Base-by-base conservation (phyloP, 208 protist species). In the Phytomonas francai region DNA sequence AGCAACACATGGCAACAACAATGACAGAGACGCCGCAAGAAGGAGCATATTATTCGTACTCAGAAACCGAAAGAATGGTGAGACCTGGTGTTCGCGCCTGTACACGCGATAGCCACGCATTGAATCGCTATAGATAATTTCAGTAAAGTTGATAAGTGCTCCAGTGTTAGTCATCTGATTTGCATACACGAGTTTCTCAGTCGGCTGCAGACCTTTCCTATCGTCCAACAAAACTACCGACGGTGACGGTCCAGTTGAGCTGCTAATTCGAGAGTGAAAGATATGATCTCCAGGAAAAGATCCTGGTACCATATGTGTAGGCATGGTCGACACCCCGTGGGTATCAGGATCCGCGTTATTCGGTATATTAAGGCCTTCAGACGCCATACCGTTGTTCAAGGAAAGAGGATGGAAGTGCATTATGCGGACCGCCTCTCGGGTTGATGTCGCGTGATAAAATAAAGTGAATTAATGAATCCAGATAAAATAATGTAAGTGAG, bases 91-190 rank as follows among this genome's bases (percentile, higher is more conserved):
- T 11, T 76, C 68, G 63, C 81, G 75, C 7, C 83, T 73, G 32
- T 74, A 83, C 34, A 94, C 75, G 4, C 83, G 76, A 49, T 94
- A 94, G 9, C 71, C 79, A 0, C 89, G 84, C 74, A 94, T 83
- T n/a, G 75, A 79, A 30, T 88, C 79, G 68, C 86, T 87, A 76
- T 91, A 88, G 67, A 88, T 81, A 16, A 82, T 70, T 51, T 78
- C 77, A 67, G 81, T 79, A 36, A 94, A 68, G 68, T 80, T 70
- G 16, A 94, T 78, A 28, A 91, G 64, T 0, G 78, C 70, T 11
- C 81, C 76, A 22, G 79, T 88, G 73, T 83, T 89, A 27, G 86
- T 85, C 25, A 80, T 66, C 62, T 94, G 89, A 25, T 82, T 54
- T 16, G 42, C 62, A 22, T 91, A 39, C 0, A 84, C 62, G 7